Evolutionary conservation across 2,329 filamentous ascomycete species (phyloP).

Genomic region (Diaporthe helianthi): DNA sequence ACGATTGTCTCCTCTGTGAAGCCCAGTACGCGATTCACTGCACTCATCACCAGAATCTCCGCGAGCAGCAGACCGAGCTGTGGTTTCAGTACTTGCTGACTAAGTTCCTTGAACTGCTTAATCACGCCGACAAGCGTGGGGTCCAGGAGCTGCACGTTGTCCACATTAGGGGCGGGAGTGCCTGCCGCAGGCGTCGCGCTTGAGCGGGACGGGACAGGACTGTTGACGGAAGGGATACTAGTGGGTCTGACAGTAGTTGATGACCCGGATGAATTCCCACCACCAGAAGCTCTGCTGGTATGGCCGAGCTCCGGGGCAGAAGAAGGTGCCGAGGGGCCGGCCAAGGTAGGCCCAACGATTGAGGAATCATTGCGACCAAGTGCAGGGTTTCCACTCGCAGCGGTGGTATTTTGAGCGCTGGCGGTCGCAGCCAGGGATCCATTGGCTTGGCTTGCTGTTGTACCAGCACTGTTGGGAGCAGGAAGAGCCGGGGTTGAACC

Average conservation of each 20-base stretch:
- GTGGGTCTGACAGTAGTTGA: neutral
- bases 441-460: neutral
- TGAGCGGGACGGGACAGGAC: neutral
- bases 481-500: neutral
- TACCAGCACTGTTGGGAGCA: neutral
- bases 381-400: neutral
- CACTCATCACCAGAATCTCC: slow-evolving; percentile 56
- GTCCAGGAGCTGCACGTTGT: slow-evolving; percentile 39
- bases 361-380: neutral
- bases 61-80: slow-evolving; percentile 51
- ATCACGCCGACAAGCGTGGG: slow-evolving; percentile 52
- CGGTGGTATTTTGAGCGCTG: neutral
- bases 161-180: slow-evolving; percentile 4
- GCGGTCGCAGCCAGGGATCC: neutral
- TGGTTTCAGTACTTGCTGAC: slow-evolving; percentile 50
- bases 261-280: slow-evolving; percentile 8
- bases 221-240: neutral
- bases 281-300: neutral
- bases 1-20: slow-evolving; percentile 52
- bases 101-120: slow-evolving; percentile 54
- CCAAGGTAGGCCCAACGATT: neutral
- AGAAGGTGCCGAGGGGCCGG: slow-evolving; percentile 1
- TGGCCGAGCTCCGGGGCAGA: neutral
- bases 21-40: slow-evolving; percentile 58
- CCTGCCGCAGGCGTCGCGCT: slow-evolving; percentile 23